phyloP scores from a whole-genome alignment of 345 rosid genomes.

The Hypericum perforatum region DNA sequence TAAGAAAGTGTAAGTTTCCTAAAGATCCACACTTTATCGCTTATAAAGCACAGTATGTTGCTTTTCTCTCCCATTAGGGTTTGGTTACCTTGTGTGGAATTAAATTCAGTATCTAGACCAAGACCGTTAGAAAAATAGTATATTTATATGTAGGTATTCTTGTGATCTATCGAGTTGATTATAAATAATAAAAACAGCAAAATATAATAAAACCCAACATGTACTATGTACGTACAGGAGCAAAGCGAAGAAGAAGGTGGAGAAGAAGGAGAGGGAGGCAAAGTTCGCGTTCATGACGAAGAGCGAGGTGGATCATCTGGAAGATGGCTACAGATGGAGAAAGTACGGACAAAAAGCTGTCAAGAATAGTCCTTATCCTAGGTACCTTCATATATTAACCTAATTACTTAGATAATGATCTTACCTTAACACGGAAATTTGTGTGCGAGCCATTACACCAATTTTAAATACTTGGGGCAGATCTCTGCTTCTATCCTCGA shows the following conservation, averaged over 20 bases:
- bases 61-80: neutral
- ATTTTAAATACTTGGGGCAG: no score
- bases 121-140: no score
- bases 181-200: no score
- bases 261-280: slow-evolving; percentile 21
- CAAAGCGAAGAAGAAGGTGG: slow-evolving; percentile 20
- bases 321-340: slow-evolving; percentile 30
- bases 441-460: no score
- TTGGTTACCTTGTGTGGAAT: neutral
- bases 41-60: no score
- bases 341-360: slow-evolving; percentile 31
- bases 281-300: slow-evolving; percentile 30
- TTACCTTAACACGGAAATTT: no score
- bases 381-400: slow-evolving; percentile 4
- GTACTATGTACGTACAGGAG: slow-evolving; percentile 2
- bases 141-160: no score
- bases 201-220: neutral
- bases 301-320: slow-evolving; percentile 29
- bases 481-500: no score
- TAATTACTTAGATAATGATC: no score
- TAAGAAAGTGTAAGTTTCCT: slow-evolving; percentile 18
- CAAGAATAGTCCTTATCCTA: slow-evolving; percentile 32
- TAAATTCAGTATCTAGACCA: neutral
- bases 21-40: no score
- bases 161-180: neutral